Percentiles rank a stretch among this genome's conserved stretches.
Evolutionary conservation across 2,329 filamentous ascomycete genomes (phyloP).

Genomic region (Amauroascus niger): DNA sequence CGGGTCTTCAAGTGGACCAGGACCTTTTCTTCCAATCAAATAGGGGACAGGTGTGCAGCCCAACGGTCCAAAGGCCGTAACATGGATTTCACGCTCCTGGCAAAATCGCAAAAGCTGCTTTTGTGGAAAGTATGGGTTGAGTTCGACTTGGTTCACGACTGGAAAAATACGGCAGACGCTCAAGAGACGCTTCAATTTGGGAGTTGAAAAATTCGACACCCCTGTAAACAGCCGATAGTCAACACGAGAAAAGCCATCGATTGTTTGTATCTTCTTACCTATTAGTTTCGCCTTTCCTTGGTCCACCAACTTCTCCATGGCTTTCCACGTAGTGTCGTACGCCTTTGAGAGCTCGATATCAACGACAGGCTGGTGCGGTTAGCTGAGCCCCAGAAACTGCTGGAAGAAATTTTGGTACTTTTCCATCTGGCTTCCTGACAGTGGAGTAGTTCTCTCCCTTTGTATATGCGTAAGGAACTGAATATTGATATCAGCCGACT

Average conservation of each 20-base stretch:
- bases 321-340: slow-evolving; percentile 28
- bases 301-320: slow-evolving; percentile 28
- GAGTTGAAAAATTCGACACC: slow-evolving; percentile 35
- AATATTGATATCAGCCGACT: slow-evolving; percentile 4
- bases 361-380: slow-evolving; percentile 21
- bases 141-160: slow-evolving; percentile 57
- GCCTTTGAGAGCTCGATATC: slow-evolving; percentile 11
- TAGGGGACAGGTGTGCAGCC: slow-evolving; percentile 10
- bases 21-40: background rate
- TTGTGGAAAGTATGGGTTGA: slow-evolving; percentile 40
- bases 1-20: slow-evolving; percentile 9
- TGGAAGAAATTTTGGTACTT: slow-evolving; percentile 9
- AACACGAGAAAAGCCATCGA: background rate
- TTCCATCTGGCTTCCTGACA: slow-evolving; percentile 5
- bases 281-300: slow-evolving; percentile 31
- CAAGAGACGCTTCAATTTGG: slow-evolving; percentile 24
- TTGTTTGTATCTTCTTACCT: slow-evolving; percentile 15
- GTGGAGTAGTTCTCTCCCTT: slow-evolving; percentile 13
- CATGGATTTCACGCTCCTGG: slow-evolving; percentile 12
- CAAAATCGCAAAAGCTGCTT: slow-evolving; percentile 8
- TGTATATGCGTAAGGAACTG: slow-evolving; percentile 12
- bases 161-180: slow-evolving; percentile 44
- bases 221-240: slow-evolving; percentile 6
- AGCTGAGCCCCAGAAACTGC: slow-evolving; percentile 18
- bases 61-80: slow-evolving; percentile 11